Percentiles rank a stretch among this genome's conserved stretches.
Conservation (phyloP, 768 basidiomycete species). For the Tricholoma hemisulphureum region DNA sequence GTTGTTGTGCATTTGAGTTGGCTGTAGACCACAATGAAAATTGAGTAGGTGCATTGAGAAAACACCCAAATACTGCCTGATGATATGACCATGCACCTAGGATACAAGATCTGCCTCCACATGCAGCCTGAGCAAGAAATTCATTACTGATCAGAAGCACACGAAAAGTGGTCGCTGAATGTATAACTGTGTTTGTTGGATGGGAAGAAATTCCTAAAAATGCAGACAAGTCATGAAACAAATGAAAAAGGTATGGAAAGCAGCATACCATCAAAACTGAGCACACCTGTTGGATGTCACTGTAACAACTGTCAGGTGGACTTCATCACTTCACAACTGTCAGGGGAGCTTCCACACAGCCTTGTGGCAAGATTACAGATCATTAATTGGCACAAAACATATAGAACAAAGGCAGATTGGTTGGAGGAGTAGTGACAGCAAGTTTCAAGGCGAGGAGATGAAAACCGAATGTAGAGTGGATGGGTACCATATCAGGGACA, state of each 20-base stretch:
- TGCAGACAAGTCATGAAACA: neutral
- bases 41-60: too few relatives aligned
- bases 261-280: neutral
- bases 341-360: neutral
- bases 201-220: neutral
- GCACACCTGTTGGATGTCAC: neutral
- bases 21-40: neutral
- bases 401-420: neutral
- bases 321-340: neutral
- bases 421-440: neutral
- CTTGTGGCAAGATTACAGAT: neutral
- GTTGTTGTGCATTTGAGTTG: neutral
- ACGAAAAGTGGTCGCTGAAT: neutral
- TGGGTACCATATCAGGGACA: neutral
- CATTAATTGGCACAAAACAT: neutral
- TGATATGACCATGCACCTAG: too few relatives aligned
- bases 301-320: neutral
- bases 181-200: neutral
- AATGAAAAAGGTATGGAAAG: neutral
- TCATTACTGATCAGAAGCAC: neutral
- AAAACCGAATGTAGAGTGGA: neutral
- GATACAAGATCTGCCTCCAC: too few relatives aligned
- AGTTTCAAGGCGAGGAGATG: neutral
- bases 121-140: neutral
- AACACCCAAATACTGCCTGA: too few relatives aligned